Evolutionary conservation across 331 rosid species (phyloP), one percentile per base, ranked within the genome.

Genomic region (Spiraea crenata): DNA sequence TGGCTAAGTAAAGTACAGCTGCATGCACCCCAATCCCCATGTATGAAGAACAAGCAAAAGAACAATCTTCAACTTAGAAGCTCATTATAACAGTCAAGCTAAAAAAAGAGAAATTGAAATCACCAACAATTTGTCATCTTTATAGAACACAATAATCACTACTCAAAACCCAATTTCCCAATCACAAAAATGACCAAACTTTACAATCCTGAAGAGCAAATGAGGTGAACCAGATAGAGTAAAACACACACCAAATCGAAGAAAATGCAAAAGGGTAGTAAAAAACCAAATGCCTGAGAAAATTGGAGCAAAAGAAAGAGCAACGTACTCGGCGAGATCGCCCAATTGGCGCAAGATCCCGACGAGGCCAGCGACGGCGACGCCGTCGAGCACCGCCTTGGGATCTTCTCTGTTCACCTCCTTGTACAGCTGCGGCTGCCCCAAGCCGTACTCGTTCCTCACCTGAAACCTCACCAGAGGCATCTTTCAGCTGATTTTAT

Each of bases 311-410:
- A 31, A 25, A 42, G 10, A 55, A 6, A 40, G 47, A 56, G 54
- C 48, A 12, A 69, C 96, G 55, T 87, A 91, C 97, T 91, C 97
- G 57, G 96, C 97, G 74, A 95, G 99, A 87, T 95, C 99, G 61
- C 99, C 99, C 50, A 95, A 85, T 62, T 95, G 99, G 67, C 96
- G 83, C 85, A 95, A 85, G 91, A 91, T 89, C 91, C 99, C 99
- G 41, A 95, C 97, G 69, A 95, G 97, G 71, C 97, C 99, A 76
- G 95, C 85, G 42, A 95, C 99, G 68, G 96, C 88, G 2, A 87
- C 93, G 38, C 93, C 95, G 67, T 95, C 96, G 25, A 95, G 83
- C 58, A 95, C 91, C 4, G 93, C 95, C 77, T 95, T 95, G 77
- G 99, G 95, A 84, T 95, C 97, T 65, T 93, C 99, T 59, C 74